Percentiles rank a stretch among this genome's conserved stretches.
Evolutionary conservation across 2,329 filamentous ascomycete species (phyloP).

Genomic region (Pseudocercospora cruenta): DNA sequence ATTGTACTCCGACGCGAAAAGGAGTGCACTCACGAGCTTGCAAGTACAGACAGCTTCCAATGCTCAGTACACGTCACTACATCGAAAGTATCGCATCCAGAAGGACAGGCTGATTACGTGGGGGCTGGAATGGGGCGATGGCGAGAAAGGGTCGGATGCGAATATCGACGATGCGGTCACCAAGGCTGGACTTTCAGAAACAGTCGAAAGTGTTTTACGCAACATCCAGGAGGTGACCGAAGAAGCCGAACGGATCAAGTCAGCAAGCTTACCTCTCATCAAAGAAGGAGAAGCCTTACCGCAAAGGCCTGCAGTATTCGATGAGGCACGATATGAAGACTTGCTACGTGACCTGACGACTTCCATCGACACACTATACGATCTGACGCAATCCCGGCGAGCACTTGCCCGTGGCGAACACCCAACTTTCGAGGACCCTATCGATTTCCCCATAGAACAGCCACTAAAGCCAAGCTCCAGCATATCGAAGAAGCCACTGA

Average conservation of each 20-base stretch:
- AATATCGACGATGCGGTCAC: conserved; percentile 74
- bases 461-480: conserved; percentile 15
- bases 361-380: conserved; percentile 79
- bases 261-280: conserved; percentile 36
- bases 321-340: conserved; percentile 74
- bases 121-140: conserved; percentile 81
- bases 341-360: conserved; percentile 73
- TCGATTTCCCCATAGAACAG: not conserved
- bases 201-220: conserved; percentile 76
- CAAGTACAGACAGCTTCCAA: conserved; percentile 60
- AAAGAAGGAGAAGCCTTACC: conserved; percentile 40
- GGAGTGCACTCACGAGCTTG: conserved; percentile 64
- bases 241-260: conserved; percentile 73
- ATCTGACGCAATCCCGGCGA: conserved; percentile 69
- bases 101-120: conserved; percentile 78
- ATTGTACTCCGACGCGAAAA: conserved; percentile 81
- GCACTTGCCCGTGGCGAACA: conserved; percentile 44
- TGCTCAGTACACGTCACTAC: conserved; percentile 71
- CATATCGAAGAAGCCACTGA: conserved; percentile 15
- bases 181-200: conserved; percentile 71
- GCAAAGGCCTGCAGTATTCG: conserved; percentile 54
- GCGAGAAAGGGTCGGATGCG: conserved; percentile 62
- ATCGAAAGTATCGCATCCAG: conserved; percentile 78
- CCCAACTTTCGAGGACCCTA: conserved; percentile 34
- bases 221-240: conserved; percentile 80